phyloP scores from a whole-genome alignment of 1,139 yeast genomes.

The Saccharomyces hybrid region DNA sequence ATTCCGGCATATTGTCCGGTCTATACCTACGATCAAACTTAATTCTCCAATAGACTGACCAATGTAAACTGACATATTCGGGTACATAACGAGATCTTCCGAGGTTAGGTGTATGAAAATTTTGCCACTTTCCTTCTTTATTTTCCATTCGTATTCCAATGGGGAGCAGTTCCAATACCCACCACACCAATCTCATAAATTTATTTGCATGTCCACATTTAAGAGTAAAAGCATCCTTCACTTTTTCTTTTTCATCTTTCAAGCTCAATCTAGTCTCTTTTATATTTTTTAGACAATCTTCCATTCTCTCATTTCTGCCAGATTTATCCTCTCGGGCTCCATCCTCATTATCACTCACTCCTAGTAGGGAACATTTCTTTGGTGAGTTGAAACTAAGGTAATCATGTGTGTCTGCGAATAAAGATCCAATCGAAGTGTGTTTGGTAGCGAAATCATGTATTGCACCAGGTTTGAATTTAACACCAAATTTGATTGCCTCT shows the following conservation, averaged over 20 bases:
- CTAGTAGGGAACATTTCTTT: neutral
- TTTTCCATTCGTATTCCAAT: constrained; percentile 45
- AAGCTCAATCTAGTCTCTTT: neutral
- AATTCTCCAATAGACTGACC: constrained; percentile 55
- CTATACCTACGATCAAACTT: constrained; percentile 40
- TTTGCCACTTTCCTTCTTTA: constrained; percentile 41
- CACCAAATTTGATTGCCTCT: constrained; percentile 46
- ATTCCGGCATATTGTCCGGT: constrained; percentile 41
- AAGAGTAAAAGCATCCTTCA: constrained; percentile 11
- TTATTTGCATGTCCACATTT: constrained; percentile 13
- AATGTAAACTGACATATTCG: constrained; percentile 42
- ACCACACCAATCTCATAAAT: constrained; percentile 38
- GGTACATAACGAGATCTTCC: constrained; percentile 49
- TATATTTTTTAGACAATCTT: neutral
- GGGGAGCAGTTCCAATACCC: constrained; percentile 55
- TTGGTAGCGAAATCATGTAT: constrained; percentile 37
- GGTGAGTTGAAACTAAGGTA: constrained; percentile 28
- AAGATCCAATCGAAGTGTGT: constrained; percentile 36
- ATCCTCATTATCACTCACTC: neutral
- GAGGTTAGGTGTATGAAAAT: constrained; percentile 44
- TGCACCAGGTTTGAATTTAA: constrained; percentile 38
- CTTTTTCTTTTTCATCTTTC: constrained; percentile 10
- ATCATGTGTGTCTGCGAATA: constrained; percentile 46
- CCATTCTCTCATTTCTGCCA: neutral
- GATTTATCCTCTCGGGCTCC: neutral